These are phyloP conservation scores for Lepiota venenata DNA, from an alignment of 768 basidiomycete genomes.

Conservation along the genomic window DNA sequence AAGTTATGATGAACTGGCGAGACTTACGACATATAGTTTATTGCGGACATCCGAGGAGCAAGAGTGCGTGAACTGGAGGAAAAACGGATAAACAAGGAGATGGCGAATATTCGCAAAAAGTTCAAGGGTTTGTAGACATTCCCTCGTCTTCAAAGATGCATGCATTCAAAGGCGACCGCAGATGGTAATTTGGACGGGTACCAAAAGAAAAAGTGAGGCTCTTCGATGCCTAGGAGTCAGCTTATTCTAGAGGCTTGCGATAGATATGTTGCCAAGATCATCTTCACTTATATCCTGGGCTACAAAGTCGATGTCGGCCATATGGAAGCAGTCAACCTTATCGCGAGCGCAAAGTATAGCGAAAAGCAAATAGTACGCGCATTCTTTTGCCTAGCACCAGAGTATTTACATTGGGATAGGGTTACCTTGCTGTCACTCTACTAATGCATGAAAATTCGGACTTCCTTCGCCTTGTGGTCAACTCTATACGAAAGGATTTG, in stretches of 20 bases:
- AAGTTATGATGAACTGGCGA: background rate
- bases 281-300: constrained; percentile 98
- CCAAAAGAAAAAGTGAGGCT: constrained; percentile 84
- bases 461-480: constrained; percentile 93
- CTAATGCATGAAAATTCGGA: constrained; percentile 99
- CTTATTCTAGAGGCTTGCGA: constrained; percentile 1
- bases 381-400: background rate
- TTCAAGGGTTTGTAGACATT: constrained; percentile 75
- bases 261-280: constrained; percentile 97
- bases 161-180: constrained; percentile 21
- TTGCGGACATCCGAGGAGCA: constrained; percentile 97
- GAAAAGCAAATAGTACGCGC: constrained; percentile 95
- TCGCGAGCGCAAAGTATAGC: constrained; percentile 92
- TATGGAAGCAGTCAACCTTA: constrained; percentile 99
- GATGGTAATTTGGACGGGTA: constrained; percentile 87
- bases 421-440: constrained; percentile 94
- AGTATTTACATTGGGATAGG: constrained; percentile 45
- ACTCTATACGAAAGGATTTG: constrained; percentile 96
- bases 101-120: constrained; percentile 99
- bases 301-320: constrained; percentile 99
- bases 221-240: background rate
- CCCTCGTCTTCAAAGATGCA: constrained; percentile 3
- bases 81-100: constrained; percentile 99
- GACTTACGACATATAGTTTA: constrained; percentile 61
- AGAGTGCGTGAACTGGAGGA: constrained; percentile 96